phyloP scores from a whole-genome alignment of 2,329 filamentous ascomycete species.

The Daldinia eschscholtzii region DNA sequence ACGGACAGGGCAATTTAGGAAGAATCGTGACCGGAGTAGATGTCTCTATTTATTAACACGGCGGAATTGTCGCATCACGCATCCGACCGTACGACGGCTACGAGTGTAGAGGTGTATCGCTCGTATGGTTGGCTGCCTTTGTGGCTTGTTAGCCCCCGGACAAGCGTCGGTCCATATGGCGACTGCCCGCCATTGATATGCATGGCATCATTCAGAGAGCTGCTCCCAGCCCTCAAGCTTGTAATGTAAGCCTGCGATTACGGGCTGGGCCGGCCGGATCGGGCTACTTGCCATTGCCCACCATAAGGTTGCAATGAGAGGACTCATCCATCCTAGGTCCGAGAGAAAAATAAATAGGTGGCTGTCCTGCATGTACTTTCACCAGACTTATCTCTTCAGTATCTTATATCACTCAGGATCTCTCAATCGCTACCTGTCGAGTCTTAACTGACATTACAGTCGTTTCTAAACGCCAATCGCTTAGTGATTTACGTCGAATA shows the following conservation, averaged over 20 bases:
- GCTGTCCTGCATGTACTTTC: conserved; percentile 38
- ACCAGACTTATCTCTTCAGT: conserved; percentile 22
- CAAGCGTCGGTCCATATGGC: conserved; percentile 39
- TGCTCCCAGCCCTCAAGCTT: conserved; percentile 37
- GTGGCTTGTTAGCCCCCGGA: conserved; percentile 39
- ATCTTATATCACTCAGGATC: conserved; percentile 44
- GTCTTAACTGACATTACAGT: conserved; percentile 44
- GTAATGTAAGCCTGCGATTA: conserved; percentile 44
- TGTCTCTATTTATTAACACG: conserved; percentile 20
- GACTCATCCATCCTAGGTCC: conserved; percentile 22
- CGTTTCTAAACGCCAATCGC: conserved; percentile 46
- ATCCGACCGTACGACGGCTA: conserved; percentile 30
- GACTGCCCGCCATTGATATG: conserved; percentile 35
- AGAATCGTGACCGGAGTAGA: conserved; percentile 23
- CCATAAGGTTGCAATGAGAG: conserved; percentile 40
- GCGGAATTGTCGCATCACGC: conserved; percentile 28
- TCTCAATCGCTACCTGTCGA: conserved; percentile 41
- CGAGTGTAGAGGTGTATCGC: conserved; percentile 26
- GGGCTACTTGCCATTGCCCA: conserved; percentile 44
- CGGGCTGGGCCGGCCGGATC: conserved; percentile 42
- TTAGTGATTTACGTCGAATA: conserved; percentile 43
- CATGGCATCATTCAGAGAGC: conserved; percentile 44
- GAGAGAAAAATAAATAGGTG: conserved; percentile 46
- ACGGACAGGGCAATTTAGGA: conserved; percentile 18
- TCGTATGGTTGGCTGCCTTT: conserved; percentile 41